phyloP scores from a whole-genome alignment of 306 rosid species.

The Trifolium subterraneum region DNA sequence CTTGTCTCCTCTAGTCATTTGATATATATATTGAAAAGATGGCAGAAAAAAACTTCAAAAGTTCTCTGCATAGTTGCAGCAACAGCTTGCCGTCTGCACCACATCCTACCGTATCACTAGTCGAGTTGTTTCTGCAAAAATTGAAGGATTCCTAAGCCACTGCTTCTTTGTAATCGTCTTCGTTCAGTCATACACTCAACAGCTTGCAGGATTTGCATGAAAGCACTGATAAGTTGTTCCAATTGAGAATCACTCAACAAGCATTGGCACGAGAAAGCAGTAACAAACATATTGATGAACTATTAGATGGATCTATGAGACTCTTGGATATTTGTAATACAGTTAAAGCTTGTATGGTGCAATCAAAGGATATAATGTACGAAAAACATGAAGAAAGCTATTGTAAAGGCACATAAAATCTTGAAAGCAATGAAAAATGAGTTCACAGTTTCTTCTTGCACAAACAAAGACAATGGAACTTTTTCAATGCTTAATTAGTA shows the following conservation, averaged over 20 bases:
- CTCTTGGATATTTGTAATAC: too few relatives aligned
- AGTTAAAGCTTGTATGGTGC: too few relatives aligned
- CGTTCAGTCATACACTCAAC: not conserved
- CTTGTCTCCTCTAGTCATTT: constrained; percentile 32
- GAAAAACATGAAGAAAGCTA: constrained; percentile 23
- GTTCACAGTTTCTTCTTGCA: constrained; percentile 20
- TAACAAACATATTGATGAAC: not conserved
- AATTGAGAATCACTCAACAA: not conserved
- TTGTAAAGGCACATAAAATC: not conserved
- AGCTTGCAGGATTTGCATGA: not conserved
- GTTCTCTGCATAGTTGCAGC: not conserved
- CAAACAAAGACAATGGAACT: not conserved
- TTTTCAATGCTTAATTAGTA: not conserved
- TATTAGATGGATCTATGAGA: not conserved
- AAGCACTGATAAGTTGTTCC: not conserved
- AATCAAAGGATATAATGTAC: not conserved
- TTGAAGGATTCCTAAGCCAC: not conserved
- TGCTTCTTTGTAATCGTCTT: not conserved
- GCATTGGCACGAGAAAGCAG: not conserved
- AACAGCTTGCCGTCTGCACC: not conserved
- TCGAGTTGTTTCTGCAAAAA: not conserved
- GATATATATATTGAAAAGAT: constrained; percentile 33
- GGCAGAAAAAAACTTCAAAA: not conserved
- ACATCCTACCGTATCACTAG: not conserved
- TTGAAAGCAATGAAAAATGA: constrained; percentile 24